phyloP scores from a whole-genome alignment of 139 green algal species.

The Spirogloea muscicola region DNA sequence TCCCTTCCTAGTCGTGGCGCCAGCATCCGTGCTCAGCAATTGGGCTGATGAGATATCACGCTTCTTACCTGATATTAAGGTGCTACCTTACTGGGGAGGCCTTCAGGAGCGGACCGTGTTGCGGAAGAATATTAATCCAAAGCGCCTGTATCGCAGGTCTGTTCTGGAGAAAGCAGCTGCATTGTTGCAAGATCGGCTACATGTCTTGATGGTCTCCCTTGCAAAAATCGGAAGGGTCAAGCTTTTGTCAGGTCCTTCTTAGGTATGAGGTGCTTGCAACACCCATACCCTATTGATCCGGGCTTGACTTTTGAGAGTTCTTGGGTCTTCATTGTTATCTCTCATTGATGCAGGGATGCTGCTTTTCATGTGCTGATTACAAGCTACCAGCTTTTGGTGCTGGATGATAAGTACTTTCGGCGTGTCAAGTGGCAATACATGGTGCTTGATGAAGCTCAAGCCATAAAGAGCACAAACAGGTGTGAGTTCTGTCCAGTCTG shows the following conservation, averaged over 20 bases:
- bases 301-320: not conserved
- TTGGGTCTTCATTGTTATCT: not conserved
- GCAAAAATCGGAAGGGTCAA: too few relatives aligned
- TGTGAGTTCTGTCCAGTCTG: too few relatives aligned
- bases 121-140: constrained; percentile 52
- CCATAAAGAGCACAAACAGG: constrained; percentile 58
- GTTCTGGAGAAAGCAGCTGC: too few relatives aligned
- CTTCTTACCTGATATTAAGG: constrained; percentile 23
- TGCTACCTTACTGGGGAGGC: constrained; percentile 61
- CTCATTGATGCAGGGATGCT: constrained; percentile 3
- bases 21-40: constrained; percentile 53
- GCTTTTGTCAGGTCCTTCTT: too few relatives aligned
- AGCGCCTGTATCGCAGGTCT: constrained; percentile 53
- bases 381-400: constrained; percentile 47
- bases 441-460: constrained; percentile 56
- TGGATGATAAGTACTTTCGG: constrained; percentile 48
- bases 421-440: constrained; percentile 57
- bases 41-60: constrained; percentile 45
- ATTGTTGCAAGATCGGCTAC: too few relatives aligned
- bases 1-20: constrained; percentile 52
- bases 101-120: constrained; percentile 53
- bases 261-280: not conserved
- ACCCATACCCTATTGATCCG: not conserved
- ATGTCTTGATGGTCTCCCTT: too few relatives aligned
- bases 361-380: constrained; percentile 51